A percentile compares a stretch with the other conserved stretches of the same genome.
These are phyloP conservation scores for Trichoderma reesei DNA, from an alignment of 495 filamentous ascomycete genomes.

Conservation along the genomic window DNA sequence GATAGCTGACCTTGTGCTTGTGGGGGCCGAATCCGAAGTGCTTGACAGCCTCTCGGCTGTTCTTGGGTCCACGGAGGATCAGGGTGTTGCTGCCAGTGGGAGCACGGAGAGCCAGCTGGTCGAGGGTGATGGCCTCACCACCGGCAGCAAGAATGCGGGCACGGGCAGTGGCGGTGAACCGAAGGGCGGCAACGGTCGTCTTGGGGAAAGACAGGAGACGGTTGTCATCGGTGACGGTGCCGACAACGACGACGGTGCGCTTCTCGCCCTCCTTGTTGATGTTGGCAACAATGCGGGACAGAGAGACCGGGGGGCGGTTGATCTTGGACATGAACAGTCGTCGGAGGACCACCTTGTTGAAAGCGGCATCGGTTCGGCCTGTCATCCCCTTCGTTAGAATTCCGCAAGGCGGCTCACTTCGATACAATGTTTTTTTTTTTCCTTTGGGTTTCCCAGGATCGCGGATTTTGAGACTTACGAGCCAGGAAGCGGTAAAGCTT, in stretches of 20 bases:
- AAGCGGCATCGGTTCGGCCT: constrained; percentile 92
- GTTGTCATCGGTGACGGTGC: constrained; percentile 94
- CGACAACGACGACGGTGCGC: constrained; percentile 88
- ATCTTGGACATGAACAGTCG: constrained; percentile 95
- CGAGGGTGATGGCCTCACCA: constrained; percentile 87
- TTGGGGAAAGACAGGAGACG: constrained; percentile 83
- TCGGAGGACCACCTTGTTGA: constrained; percentile 95
- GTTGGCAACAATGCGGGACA: constrained; percentile 76
- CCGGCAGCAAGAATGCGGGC: constrained; percentile 87
- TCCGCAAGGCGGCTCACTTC: background rate
- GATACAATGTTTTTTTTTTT: background rate
- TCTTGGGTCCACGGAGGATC: constrained; percentile 92
- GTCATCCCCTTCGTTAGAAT: constrained; percentile 3
- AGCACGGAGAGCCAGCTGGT: constrained; percentile 87
- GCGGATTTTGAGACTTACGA: constrained; percentile 51
- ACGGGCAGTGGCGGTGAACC: constrained; percentile 90
- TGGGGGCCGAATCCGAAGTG: constrained; percentile 98
- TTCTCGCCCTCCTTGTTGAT: constrained; percentile 57
- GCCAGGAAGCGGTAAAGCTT: constrained; percentile 98
- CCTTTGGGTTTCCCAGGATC: background rate
- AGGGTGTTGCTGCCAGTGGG: constrained; percentile 93
- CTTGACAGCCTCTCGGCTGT: constrained; percentile 91
- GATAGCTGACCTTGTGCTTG: constrained; percentile 69
- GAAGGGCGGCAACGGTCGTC: constrained; percentile 80
- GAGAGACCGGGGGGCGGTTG: constrained; percentile 90